A percentile compares a stretch with the other conserved stretches of the same genome.
These are phyloP conservation scores for Sphaerobolus stellatus DNA, from an alignment of 1,284 basidiomycete species.

Conservation along the genomic window DNA sequence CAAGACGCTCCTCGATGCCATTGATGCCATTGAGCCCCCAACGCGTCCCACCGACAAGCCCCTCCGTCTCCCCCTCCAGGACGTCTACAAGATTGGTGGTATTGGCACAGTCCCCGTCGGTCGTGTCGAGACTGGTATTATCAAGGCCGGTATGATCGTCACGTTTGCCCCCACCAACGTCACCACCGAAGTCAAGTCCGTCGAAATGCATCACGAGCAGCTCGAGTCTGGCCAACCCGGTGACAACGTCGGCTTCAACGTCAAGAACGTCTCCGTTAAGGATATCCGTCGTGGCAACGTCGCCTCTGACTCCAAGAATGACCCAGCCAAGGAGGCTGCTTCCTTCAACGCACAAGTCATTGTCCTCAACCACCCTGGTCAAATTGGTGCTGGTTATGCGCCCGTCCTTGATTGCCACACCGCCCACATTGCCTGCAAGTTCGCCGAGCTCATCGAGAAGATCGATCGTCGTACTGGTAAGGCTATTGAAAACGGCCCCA, in stretches of 20 bases:
- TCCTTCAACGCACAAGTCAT: conserved; percentile 99
- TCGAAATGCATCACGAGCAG: conserved; percentile 99
- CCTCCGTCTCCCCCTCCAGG: conserved; percentile 99
- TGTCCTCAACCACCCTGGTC: conserved; percentile 99
- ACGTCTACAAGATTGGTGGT: conserved; percentile 99
- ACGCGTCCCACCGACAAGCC: conserved; percentile 97
- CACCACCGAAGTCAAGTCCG: conserved; percentile 99
- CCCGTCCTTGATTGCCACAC: conserved; percentile 99
- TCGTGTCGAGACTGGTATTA: conserved; percentile 99
- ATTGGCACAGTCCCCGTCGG: conserved; percentile 99
- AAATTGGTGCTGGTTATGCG: conserved; percentile 97
- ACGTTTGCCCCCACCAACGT: conserved; percentile 96
- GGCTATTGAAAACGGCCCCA: conserved; percentile 83
- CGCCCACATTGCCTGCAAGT: conserved; percentile 99
- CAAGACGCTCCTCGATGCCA: conserved; percentile 99
- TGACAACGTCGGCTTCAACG: conserved; percentile 99
- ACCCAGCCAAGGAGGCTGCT: conserved; percentile 98
- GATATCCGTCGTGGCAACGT: conserved; percentile 99
- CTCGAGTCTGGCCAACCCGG: conserved; percentile 93
- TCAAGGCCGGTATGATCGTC: conserved; percentile 99
- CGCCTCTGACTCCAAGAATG: conserved; percentile 99
- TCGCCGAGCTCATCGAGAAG: conserved; percentile 97
- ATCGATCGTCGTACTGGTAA: conserved; percentile 99
- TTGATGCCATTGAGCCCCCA: conserved; percentile 99
- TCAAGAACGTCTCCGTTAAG: conserved; percentile 99